A percentile compares a stretch with the other conserved stretches of the same genome.
phyloP scores from a whole-genome alignment of 2,329 filamentous ascomycete genomes.

The Neodidymelliopsis sp. region DNA sequence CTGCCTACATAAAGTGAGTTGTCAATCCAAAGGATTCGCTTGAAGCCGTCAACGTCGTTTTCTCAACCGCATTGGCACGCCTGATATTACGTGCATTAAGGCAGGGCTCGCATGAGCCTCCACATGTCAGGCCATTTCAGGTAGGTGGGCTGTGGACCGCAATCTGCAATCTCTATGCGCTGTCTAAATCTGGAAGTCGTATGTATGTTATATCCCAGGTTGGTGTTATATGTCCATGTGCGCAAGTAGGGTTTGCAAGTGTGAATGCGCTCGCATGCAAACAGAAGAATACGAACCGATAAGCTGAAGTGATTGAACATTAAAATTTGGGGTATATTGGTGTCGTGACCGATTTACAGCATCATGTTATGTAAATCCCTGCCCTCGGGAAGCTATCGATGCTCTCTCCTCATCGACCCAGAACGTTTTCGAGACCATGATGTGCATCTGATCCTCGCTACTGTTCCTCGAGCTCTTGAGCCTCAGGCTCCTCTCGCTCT shows the following conservation, averaged over 20 bases:
- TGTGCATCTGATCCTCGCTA: slow-evolving; percentile 35
- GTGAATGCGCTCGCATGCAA: not conserved
- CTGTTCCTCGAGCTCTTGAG: slow-evolving; percentile 27
- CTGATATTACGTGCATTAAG: slow-evolving; percentile 7
- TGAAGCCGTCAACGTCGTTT: not conserved
- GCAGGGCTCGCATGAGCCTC: not conserved
- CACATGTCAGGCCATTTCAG: slow-evolving; percentile 13
- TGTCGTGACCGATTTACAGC: slow-evolving; percentile 2
- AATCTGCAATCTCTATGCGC: slow-evolving; percentile 2
- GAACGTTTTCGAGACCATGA: slow-evolving; percentile 43
- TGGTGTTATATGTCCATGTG: not conserved
- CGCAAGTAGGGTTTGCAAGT: not conserved
- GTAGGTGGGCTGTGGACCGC: slow-evolving; percentile 7
- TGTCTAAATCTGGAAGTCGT: slow-evolving; percentile 2
- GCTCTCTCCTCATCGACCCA: slow-evolving; percentile 40
- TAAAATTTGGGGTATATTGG: slow-evolving; percentile 14
- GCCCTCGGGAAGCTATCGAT: slow-evolving; percentile 15
- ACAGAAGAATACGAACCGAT: not conserved
- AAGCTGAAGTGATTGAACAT: not conserved
- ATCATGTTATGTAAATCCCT: slow-evolving; percentile 1
- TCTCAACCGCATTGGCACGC: not conserved
- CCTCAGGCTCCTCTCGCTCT: slow-evolving; percentile 36
- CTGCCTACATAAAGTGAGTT: too few species aligned
- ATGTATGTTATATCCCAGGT: slow-evolving; percentile 1
- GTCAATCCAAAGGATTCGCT: too few species aligned